A percentile compares a stretch with the other conserved stretches of the same genome.
phyloP scores from a whole-genome alignment of 108 stramenopile species.

The Nitzschia palea region DNA sequence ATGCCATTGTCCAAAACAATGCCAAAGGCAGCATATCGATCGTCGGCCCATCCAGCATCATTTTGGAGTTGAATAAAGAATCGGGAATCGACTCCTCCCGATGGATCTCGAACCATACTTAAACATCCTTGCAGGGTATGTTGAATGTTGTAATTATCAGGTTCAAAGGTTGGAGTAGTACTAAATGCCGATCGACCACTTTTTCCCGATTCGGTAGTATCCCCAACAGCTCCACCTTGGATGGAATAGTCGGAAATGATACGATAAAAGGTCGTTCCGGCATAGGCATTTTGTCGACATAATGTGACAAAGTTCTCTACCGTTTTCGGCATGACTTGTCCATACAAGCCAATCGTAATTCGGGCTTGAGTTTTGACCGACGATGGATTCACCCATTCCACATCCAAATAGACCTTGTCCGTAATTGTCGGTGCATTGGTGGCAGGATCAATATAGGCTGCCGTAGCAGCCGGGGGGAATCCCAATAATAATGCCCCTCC shows the following conservation, averaged over 20 bases:
- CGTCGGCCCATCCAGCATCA: constrained; percentile 80
- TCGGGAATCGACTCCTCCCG: constrained; percentile 60
- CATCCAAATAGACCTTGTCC: constrained; percentile 60
- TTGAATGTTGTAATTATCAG: constrained; percentile 64
- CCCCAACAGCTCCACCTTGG: constrained; percentile 74
- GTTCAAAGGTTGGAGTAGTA: constrained; percentile 50
- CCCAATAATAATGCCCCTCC: background rate
- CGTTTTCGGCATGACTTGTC: constrained; percentile 60
- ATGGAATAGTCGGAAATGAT: constrained; percentile 60
- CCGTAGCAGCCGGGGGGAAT: constrained; percentile 10
- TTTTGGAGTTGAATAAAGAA: constrained; percentile 62
- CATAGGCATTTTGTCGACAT: constrained; percentile 51
- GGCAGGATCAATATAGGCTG: constrained; percentile 57
- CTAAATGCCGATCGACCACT: constrained; percentile 37
- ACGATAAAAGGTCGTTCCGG: constrained; percentile 62
- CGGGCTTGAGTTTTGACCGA: constrained; percentile 24
- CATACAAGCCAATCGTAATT: constrained; percentile 63
- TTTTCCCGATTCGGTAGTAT: constrained; percentile 30
- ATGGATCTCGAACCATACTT: constrained; percentile 39
- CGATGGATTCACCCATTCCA: constrained; percentile 20
- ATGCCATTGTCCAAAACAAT: constrained; percentile 55
- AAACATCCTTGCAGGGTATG: constrained; percentile 63
- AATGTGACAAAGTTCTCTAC: constrained; percentile 56
- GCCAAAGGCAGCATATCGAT: constrained; percentile 73
- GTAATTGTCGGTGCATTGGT: constrained; percentile 52